These are phyloP conservation scores for Paecilomyces fulvus DNA, from an alignment of 2,329 filamentous ascomycete genomes.

Conservation along the genomic window DNA sequence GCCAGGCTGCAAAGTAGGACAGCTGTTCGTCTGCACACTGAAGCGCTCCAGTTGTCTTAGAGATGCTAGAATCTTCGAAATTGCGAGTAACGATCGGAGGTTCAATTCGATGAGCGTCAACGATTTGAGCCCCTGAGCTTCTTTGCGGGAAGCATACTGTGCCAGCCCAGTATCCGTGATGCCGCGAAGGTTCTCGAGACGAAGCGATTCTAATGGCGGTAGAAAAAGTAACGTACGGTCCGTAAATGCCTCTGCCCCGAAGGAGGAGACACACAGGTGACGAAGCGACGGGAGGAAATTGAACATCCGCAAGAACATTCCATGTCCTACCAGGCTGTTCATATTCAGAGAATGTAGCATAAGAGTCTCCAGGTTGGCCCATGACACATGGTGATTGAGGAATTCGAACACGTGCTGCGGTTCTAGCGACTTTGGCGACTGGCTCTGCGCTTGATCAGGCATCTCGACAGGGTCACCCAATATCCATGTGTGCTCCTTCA, in stretches of 20 bases:
- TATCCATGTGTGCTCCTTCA: slow-evolving; percentile 52
- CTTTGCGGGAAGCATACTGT: slow-evolving; percentile 41
- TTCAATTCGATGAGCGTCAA: slow-evolving; percentile 47
- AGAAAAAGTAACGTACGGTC: slow-evolving; percentile 47
- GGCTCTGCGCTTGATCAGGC: slow-evolving; percentile 25
- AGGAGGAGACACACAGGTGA: slow-evolving; percentile 47
- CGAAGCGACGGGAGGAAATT: slow-evolving; percentile 45
- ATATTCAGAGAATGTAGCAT: slow-evolving; percentile 41
- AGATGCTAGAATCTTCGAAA: slow-evolving; percentile 45
- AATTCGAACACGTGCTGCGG: slow-evolving; percentile 45
- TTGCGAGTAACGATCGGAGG: slow-evolving; percentile 42
- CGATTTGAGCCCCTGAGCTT: slow-evolving; percentile 37
- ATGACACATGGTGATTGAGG: slow-evolving; percentile 45
- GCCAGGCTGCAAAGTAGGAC: slow-evolving; percentile 37
- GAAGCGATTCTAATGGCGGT: slow-evolving; percentile 44
- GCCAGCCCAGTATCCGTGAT: slow-evolving; percentile 49
- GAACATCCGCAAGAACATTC: slow-evolving; percentile 46
- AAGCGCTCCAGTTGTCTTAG: slow-evolving; percentile 41
- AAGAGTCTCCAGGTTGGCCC: slow-evolving; percentile 45
- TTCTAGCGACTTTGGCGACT: slow-evolving; percentile 37
- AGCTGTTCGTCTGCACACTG: slow-evolving; percentile 42
- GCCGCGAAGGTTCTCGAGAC: slow-evolving; percentile 48
- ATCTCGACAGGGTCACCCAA: slow-evolving; percentile 38
- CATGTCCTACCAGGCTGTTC: slow-evolving; percentile 42
- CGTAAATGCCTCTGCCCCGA: slow-evolving; percentile 47